A percentile compares a stretch with the other conserved stretches of the same genome.
Evolutionary conservation across 441 rosid species (phyloP).

Genomic region (Raphanus hybrid): DNA sequence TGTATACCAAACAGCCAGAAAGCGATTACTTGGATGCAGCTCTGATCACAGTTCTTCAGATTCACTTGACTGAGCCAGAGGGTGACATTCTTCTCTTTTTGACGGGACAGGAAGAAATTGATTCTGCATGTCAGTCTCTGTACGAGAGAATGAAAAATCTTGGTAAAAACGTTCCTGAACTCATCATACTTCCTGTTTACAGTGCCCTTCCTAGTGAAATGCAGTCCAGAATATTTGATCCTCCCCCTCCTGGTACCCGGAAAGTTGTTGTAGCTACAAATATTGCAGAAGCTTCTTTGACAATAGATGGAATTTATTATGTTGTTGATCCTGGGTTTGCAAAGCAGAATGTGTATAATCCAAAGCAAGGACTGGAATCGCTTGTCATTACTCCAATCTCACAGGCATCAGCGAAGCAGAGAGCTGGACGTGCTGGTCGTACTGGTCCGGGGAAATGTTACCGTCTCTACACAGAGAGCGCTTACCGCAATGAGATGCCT

Average conservation of each 20-base stretch:
- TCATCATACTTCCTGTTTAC: constrained; percentile 81
- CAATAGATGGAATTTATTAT: constrained; percentile 80
- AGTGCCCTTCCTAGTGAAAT: constrained; percentile 93
- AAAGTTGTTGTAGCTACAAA: constrained; percentile 93
- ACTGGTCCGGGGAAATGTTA: constrained; percentile 97
- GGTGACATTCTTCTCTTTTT: constrained; percentile 82
- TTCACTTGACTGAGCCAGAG: constrained; percentile 90
- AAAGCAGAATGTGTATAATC: constrained; percentile 83
- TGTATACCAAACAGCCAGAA: constrained; percentile 81
- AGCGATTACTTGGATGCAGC: constrained; percentile 89
- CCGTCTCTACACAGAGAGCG: constrained; percentile 86
- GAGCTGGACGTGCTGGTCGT: constrained; percentile 78
- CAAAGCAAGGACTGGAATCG: constrained; percentile 86
- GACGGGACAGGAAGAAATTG: constrained; percentile 96
- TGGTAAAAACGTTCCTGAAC: constrained; percentile 81
- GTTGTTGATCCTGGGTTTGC: constrained; percentile 93
- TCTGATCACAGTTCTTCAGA: constrained; percentile 77
- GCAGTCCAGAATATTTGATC: constrained; percentile 88
- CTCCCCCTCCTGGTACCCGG: constrained; percentile 83
- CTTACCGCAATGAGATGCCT: constrained; percentile 88
- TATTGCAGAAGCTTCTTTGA: constrained; percentile 85
- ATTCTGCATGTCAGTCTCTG: constrained; percentile 85
- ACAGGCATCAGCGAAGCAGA: constrained; percentile 89
- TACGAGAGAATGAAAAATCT: constrained; percentile 85
- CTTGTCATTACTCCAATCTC: constrained; percentile 83